Evolutionary conservation across 306 rosid genomes (phyloP).

Genomic region (Trichosanthes cucumerina): DNA sequence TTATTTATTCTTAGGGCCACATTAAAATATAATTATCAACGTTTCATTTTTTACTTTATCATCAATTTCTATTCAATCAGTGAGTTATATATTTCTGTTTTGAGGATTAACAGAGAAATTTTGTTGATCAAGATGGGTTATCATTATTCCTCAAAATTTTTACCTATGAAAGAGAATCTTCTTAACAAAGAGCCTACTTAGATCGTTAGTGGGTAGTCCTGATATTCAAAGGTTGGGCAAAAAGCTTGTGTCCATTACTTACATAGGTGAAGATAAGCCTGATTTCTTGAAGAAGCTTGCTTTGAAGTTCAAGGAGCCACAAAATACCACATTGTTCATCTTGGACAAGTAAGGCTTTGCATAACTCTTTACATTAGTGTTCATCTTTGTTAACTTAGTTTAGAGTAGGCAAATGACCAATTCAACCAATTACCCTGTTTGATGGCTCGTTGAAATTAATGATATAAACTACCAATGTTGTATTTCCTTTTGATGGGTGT

Average conservation of each 20-base stretch:
- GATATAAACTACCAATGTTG: background rate
- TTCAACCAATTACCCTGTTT: background rate
- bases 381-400: background rate
- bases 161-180: background rate
- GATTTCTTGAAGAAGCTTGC: conserved; percentile 75
- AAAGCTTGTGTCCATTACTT: conserved; percentile 51
- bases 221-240: conserved; percentile 61
- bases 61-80: background rate
- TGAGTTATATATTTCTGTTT: background rate
- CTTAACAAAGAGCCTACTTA: too few relatives aligned
- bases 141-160: background rate
- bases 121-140: background rate
- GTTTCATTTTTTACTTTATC: background rate
- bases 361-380: background rate
- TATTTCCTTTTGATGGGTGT: background rate
- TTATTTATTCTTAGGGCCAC: background rate
- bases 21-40: background rate
- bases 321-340: conserved; percentile 78
- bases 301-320: conserved; percentile 80
- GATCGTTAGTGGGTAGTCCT: conserved; percentile 71
- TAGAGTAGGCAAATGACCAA: background rate
- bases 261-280: conserved; percentile 68
- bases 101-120: background rate
- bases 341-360: conserved; percentile 76
- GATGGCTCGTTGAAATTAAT: background rate